Evolutionary conservation across 257 asterid species (phyloP).

Genomic region (Scutellaria baicalensis): DNA sequence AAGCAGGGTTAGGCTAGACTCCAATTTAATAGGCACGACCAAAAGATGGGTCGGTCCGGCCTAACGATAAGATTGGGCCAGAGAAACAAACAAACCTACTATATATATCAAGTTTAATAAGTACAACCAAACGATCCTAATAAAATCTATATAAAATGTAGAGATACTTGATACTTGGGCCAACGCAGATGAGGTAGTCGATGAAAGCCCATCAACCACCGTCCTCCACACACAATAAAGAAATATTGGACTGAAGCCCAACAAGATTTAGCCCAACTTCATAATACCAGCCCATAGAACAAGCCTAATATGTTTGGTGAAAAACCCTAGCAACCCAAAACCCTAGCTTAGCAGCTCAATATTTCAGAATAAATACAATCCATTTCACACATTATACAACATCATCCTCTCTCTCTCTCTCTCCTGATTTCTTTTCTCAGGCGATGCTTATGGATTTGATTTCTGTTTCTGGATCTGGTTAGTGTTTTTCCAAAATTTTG

Average conservation of each 20-base stretch:
- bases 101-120: no score
- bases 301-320: neutral
- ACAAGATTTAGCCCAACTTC: neutral
- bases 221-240: neutral
- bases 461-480: neutral
- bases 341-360: slow-evolving; percentile 1
- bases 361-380: slow-evolving; percentile 7
- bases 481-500: neutral
- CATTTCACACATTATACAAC: neutral
- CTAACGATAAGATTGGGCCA: no score
- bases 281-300: neutral
- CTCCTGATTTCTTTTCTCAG: neutral
- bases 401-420: neutral
- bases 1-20: no score
- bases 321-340: slow-evolving; percentile 20
- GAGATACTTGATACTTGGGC: no score
- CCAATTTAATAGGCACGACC: no score
- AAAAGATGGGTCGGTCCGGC: no score
- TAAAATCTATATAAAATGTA: no score
- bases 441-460: neutral
- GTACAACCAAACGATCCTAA: no score
- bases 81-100: no score
- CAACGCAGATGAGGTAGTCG: neutral
- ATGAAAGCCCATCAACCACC: neutral
- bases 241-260: neutral